Evolutionary conservation across 2,329 filamentous ascomycete genomes (phyloP).

Genomic region (Xylaria sp.): DNA sequence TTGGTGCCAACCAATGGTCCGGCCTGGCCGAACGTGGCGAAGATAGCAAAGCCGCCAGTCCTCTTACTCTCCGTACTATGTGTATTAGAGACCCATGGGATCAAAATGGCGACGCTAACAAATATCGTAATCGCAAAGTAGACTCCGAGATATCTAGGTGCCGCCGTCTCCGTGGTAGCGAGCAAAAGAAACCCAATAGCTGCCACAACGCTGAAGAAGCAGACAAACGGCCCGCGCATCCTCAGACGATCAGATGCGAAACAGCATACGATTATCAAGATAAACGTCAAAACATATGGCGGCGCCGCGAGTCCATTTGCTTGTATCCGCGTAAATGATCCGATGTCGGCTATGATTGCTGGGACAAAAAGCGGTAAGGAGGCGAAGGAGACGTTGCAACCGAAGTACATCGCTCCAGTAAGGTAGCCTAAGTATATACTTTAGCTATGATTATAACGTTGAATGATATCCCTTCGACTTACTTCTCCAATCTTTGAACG

Average conservation of each 20-base stretch:
- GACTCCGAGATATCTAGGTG: slow-evolving; percentile 44
- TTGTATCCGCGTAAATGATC: slow-evolving; percentile 42
- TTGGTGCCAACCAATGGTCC: slow-evolving; percentile 42
- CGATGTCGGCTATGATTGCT: slow-evolving; percentile 44
- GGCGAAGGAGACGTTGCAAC: slow-evolving; percentile 41
- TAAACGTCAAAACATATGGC: slow-evolving; percentile 48
- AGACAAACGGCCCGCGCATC: slow-evolving; percentile 47
- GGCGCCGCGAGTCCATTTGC: slow-evolving; percentile 47
- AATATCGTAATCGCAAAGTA: slow-evolving; percentile 49
- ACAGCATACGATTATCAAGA: slow-evolving; percentile 44
- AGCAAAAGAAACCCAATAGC: slow-evolving; percentile 49
- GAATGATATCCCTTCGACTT: not conserved
- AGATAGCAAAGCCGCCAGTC: slow-evolving; percentile 44
- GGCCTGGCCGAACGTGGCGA: slow-evolving; percentile 46
- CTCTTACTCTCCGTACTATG: slow-evolving; percentile 46
- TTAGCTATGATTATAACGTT: not conserved
- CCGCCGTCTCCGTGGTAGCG: slow-evolving; percentile 42
- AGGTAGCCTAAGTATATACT: slow-evolving; percentile 20
- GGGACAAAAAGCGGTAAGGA: slow-evolving; percentile 42
- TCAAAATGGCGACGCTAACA: slow-evolving; percentile 42
- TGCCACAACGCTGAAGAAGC: slow-evolving; percentile 42
- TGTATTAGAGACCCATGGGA: slow-evolving; percentile 47
- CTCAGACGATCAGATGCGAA: slow-evolving; percentile 45
- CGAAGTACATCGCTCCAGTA: slow-evolving; percentile 47
- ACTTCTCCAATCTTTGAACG: slow-evolving; percentile 34